phyloP scores from a whole-genome alignment of 352 stramenopile genomes.

The Plasmopara viticola region DNA sequence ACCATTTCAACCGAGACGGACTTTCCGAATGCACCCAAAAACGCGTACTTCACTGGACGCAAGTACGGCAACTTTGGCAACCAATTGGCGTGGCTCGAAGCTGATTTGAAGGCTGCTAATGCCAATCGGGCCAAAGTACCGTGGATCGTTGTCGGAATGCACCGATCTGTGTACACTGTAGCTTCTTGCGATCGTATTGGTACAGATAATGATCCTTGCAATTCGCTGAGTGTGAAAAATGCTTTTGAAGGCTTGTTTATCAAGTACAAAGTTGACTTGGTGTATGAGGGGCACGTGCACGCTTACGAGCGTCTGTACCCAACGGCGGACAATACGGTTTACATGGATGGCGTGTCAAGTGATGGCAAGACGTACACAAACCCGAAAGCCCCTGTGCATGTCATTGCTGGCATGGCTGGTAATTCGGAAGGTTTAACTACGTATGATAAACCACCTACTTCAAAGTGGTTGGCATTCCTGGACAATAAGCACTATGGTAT shows the following conservation, averaged over 20 bases:
- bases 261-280: conserved; percentile 52
- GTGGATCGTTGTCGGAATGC: conserved; percentile 51
- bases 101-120: conserved; percentile 37
- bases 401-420: conserved; percentile 35
- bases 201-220: conserved; percentile 6
- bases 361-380: conserved; percentile 31
- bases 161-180: conserved; percentile 43
- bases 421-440: conserved; percentile 26
- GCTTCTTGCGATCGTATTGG: conserved; percentile 27
- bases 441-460: conserved; percentile 6
- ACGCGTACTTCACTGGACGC: conserved; percentile 23
- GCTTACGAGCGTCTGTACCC: conserved; percentile 43
- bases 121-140: conserved; percentile 34
- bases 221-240: conserved; percentile 28
- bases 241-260: conserved; percentile 52
- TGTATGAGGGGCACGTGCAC: conserved; percentile 43
- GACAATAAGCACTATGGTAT: conserved; percentile 20
- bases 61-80: conserved; percentile 29
- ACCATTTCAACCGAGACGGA: conserved; percentile 65
- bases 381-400: conserved; percentile 43
- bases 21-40: conserved; percentile 27
- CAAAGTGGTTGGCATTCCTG: conserved; percentile 26
- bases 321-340: conserved; percentile 18
- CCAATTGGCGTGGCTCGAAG: conserved; percentile 47
- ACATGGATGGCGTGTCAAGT: conserved; percentile 34